Evolutionary conservation across 441 rosid genomes (phyloP).

Genomic region (Theobroma grandiflorum): DNA sequence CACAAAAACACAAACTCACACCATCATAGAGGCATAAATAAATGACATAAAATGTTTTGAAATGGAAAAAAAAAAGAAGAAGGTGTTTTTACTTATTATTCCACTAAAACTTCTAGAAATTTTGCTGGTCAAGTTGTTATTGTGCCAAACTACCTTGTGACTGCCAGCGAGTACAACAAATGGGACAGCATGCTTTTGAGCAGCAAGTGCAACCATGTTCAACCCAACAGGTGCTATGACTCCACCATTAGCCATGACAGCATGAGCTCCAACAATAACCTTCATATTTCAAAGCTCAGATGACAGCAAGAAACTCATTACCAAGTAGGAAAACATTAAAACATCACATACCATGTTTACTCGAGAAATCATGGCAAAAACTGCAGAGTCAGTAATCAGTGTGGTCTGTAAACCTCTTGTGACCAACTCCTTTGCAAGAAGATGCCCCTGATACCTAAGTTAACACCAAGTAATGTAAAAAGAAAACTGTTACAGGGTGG

Average conservation of each 20-base stretch:
- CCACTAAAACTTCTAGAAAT: slow-evolving; percentile 6
- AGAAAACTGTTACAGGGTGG: background rate
- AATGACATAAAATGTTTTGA: background rate
- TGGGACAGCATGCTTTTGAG: slow-evolving; percentile 97
- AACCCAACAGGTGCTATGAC: slow-evolving; percentile 97
- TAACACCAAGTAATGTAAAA: slow-evolving; percentile 12
- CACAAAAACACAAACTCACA: background rate
- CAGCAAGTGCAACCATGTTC: slow-evolving; percentile 99
- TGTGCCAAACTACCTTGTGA: slow-evolving; percentile 76
- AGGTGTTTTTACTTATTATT: slow-evolving; percentile 5
- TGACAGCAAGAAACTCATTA: slow-evolving; percentile 14
- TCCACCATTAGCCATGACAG: slow-evolving; percentile 99
- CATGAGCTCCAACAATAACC: slow-evolving; percentile 99
- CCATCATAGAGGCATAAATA: slow-evolving; percentile 2
- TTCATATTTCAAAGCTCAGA: slow-evolving; percentile 40
- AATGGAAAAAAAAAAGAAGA: slow-evolving; percentile 7
- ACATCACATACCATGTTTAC: slow-evolving; percentile 78
- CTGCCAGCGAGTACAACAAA: slow-evolving; percentile 98
- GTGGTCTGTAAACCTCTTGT: slow-evolving; percentile 95
- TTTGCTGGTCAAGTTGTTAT: slow-evolving; percentile 3
- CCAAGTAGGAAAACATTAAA: slow-evolving; percentile 18
- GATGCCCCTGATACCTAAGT: slow-evolving; percentile 93
- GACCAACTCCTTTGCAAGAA: slow-evolving; percentile 89
- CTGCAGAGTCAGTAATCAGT: slow-evolving; percentile 93
- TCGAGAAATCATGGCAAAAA: slow-evolving; percentile 97